Conservation (phyloP, 768 basidiomycete genomes). For the Pisolithus marmoratus region DNA sequence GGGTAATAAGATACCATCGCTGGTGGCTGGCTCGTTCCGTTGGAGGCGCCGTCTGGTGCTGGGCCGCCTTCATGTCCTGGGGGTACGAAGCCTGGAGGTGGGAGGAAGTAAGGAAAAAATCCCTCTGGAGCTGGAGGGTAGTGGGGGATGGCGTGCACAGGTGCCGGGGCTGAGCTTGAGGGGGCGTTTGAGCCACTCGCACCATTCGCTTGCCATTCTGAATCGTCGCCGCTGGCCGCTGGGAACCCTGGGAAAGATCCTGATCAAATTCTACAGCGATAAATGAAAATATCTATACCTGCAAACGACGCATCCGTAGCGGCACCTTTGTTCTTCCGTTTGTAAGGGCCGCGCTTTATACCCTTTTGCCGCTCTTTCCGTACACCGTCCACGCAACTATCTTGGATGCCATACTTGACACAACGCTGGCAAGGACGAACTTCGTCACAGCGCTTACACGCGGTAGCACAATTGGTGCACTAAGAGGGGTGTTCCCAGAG, state of each 20-base stretch:
- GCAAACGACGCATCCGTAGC: constrained; percentile 19
- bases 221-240: constrained; percentile 21
- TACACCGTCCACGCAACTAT: constrained; percentile 52
- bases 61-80: constrained; percentile 33
- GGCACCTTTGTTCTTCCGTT: constrained; percentile 39
- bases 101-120: constrained; percentile 40
- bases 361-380: constrained; percentile 63
- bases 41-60: constrained; percentile 26
- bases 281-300: constrained; percentile 11
- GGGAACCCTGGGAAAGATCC: constrained; percentile 11
- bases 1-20: constrained; percentile 33
- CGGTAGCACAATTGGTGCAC: constrained; percentile 55
- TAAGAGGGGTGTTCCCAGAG: constrained; percentile 11
- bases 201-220: constrained; percentile 28
- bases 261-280: not conserved
- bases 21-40: constrained; percentile 24
- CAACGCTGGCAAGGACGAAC: constrained; percentile 60
- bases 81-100: constrained; percentile 36
- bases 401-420: constrained; percentile 53
- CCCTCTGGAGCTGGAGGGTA: constrained; percentile 39
- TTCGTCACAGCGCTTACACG: constrained; percentile 55
- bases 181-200: constrained; percentile 10
- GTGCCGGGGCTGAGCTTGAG: constrained; percentile 16
- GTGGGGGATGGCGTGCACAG: constrained; percentile 21
- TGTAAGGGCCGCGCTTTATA: constrained; percentile 53